Evolutionary conservation across 768 basidiomycete species (phyloP).

Genomic region (Trametes gibbosa): DNA sequence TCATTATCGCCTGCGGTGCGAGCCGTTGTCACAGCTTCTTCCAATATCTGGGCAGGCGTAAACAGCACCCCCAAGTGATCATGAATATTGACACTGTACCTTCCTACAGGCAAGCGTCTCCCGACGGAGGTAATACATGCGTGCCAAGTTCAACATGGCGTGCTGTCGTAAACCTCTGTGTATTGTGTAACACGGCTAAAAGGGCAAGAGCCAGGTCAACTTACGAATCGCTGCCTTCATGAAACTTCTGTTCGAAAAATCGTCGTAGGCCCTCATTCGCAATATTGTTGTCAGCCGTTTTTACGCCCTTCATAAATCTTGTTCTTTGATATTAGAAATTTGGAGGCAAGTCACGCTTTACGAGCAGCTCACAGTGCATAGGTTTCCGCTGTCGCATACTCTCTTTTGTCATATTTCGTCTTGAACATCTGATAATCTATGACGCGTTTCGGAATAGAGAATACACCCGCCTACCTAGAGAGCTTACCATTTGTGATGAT

Average conservation of each 20-base stretch:
- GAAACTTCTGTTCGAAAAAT: constrained; percentile 86
- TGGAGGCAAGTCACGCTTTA: too few species aligned
- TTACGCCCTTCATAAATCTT: constrained; percentile 68
- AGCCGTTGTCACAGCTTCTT: constrained; percentile 77
- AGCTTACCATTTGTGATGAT: constrained; percentile 45
- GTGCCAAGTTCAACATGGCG: constrained; percentile 72
- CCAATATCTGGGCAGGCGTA: constrained; percentile 48
- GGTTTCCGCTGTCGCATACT: constrained; percentile 59
- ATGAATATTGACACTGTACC: constrained; percentile 35
- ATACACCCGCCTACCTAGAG: background rate
- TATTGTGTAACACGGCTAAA: background rate
- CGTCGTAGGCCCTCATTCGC: constrained; percentile 70
- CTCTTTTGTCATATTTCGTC: constrained; percentile 61
- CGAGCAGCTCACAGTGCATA: constrained; percentile 51
- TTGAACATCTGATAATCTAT: constrained; percentile 54
- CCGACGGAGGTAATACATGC: constrained; percentile 70
- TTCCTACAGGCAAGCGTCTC: constrained; percentile 69
- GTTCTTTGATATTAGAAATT: too few species aligned
- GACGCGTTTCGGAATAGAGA: background rate
- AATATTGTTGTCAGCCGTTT: constrained; percentile 64
- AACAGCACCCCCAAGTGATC: background rate
- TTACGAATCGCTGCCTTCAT: constrained; percentile 77
- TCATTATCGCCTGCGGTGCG: constrained; percentile 68
- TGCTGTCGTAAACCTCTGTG: constrained; percentile 75
- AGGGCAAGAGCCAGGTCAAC: constrained; percentile 26